Conservation (phyloP, 306 rosid genomes). For the Casuarina cunninghamiana region DNA sequence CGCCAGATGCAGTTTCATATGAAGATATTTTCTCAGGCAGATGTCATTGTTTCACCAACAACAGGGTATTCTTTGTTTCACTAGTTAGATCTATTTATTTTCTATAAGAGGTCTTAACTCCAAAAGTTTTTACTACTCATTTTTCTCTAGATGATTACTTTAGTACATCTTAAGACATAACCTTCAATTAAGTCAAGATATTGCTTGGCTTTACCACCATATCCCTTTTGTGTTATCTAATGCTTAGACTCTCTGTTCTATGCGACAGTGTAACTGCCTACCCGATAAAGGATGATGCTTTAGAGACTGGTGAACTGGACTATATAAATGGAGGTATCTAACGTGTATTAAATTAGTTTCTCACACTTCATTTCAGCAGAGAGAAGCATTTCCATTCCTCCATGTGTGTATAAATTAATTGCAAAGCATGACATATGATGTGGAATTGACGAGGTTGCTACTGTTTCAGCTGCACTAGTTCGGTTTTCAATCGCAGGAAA, state of each 20-base stretch:
- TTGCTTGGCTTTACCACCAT: too few relatives aligned
- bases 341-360: background rate
- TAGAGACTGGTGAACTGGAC: slow-evolving; percentile 91
- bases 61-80: slow-evolving; percentile 54
- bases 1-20: slow-evolving; percentile 80
- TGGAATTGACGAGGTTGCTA: slow-evolving; percentile 3
- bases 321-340: slow-evolving; percentile 85
- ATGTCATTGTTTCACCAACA: slow-evolving; percentile 91
- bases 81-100: background rate
- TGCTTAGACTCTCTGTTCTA: slow-evolving; percentile 12
- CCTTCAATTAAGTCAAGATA: background rate
- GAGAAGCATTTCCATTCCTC: background rate
- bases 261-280: slow-evolving; percentile 84
- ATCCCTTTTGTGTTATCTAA: background rate
- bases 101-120: background rate
- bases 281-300: slow-evolving; percentile 73
- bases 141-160: background rate
- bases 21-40: slow-evolving; percentile 69
- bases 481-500: slow-evolving; percentile 87
- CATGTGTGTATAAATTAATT: background rate
- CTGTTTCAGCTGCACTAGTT: slow-evolving; percentile 80
- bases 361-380: background rate
- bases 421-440: background rate
- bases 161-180: background rate
- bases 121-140: background rate